A percentile compares a stretch with the other conserved stretches of the same genome.
Conservation (phyloP, 1,284 basidiomycete genomes). For the Trametes polyzona region DNA sequence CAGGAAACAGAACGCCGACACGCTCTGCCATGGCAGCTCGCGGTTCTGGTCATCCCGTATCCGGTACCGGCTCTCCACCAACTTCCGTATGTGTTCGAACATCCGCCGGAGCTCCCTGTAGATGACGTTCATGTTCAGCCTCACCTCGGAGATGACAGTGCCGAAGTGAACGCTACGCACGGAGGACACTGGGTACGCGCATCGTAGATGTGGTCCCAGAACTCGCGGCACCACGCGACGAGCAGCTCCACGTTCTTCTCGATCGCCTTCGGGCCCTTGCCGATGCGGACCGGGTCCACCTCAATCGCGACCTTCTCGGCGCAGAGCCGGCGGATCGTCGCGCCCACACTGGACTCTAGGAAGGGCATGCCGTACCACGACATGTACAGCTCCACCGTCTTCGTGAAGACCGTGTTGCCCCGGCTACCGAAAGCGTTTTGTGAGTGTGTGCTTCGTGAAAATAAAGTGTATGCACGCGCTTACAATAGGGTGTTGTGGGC, state of each 20-base stretch:
- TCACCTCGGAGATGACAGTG: neutral
- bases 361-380: constrained; percentile 74
- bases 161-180: constrained; percentile 48
- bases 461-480: constrained; percentile 31
- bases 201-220: constrained; percentile 80
- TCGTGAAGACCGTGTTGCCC: constrained; percentile 81
- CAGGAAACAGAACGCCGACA: constrained; percentile 85
- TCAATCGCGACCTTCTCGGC: constrained; percentile 76
- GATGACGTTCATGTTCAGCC: constrained; percentile 1
- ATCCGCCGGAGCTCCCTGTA: constrained; percentile 74
- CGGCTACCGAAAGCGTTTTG: constrained; percentile 40
- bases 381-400: constrained; percentile 80
- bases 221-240: constrained; percentile 73
- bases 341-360: constrained; percentile 77
- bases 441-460: neutral
- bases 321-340: constrained; percentile 67
- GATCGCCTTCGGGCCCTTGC: constrained; percentile 59
- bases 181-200: constrained; percentile 72
- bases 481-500: constrained; percentile 55
- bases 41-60: constrained; percentile 46
- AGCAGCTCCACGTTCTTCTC: constrained; percentile 74
- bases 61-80: constrained; percentile 69
- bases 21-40: constrained; percentile 75
- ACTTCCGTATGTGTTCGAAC: constrained; percentile 70
- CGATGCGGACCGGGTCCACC: constrained; percentile 70